phyloP scores from a whole-genome alignment of 148 eudicot genomes.

The Mesembryanthemum crystallinum region DNA sequence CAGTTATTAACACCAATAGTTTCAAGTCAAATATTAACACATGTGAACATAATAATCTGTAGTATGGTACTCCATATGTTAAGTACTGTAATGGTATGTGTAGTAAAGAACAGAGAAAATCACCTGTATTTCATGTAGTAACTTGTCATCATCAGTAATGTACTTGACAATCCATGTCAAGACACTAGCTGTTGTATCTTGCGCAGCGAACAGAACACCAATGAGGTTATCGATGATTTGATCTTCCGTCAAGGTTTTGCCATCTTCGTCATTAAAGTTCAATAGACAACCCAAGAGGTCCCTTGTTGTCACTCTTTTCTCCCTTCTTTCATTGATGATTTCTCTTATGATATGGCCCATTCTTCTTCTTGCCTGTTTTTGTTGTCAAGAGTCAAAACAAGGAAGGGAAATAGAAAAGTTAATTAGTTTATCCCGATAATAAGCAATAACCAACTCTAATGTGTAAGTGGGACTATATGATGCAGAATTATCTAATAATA shows the following conservation, averaged over 20 bases:
- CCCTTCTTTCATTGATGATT: slow-evolving; percentile 61
- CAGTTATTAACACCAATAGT: too few relatives aligned
- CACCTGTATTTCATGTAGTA: slow-evolving; percentile 64
- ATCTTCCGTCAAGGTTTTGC: slow-evolving; percentile 46
- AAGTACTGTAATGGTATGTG: too few relatives aligned
- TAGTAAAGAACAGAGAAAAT: neutral
- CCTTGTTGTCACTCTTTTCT: slow-evolving; percentile 44
- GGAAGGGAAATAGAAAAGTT: neutral
- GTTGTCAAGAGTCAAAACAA: neutral
- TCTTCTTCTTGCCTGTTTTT: slow-evolving; percentile 59
- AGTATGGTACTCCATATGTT: too few relatives aligned
- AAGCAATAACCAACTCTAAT: too few relatives aligned
- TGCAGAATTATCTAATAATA: too few relatives aligned
- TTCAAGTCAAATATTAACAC: too few relatives aligned
- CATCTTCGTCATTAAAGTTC: slow-evolving; percentile 57
- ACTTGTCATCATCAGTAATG: slow-evolving; percentile 48
- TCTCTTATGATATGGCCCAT: slow-evolving; percentile 45
- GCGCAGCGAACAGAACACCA: slow-evolving; percentile 89
- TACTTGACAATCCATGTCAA: slow-evolving; percentile 87
- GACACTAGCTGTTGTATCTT: slow-evolving; percentile 86
- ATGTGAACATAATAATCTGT: too few relatives aligned
- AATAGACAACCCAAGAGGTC: slow-evolving; percentile 59
- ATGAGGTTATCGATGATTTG: slow-evolving; percentile 75
- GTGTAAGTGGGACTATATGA: too few relatives aligned
- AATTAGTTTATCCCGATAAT: too few relatives aligned